Base-by-base conservation (phyloP, 1,284 basidiomycete genomes). In the Kwoniella shivajii region DNA sequence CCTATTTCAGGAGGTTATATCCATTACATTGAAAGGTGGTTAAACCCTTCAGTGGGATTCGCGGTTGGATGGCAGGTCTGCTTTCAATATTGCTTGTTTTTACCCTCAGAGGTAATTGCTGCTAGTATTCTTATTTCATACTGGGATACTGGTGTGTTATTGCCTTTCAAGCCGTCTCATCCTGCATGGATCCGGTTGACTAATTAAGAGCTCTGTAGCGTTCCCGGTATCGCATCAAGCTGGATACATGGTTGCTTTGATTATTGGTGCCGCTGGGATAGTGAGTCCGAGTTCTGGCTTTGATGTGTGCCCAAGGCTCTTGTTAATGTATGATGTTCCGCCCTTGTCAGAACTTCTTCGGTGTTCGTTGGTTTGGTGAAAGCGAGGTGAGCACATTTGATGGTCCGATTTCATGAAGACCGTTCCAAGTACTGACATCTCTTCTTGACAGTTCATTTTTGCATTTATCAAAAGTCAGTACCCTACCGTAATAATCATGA, bases 61-160 rank as follows among this genome's bases (percentile, higher is more conserved):
- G 69, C 69, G 20, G 55, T 68, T 24, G 68, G 69, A 4, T 71
- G 64, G 61, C 66, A 69, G 42, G 66, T 70, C 38, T 68, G 74
- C 44, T 77, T 75, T 61, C 81, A 83, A 43, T 83, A 84, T 65
- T 79, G 56, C 36, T 84, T 87, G 54, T 82, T 85, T 14, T 80
- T 85, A 13, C 87, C 89, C 7, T 84, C 86, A 30, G 90, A 93
- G 75, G 81, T 92, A 54, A 85, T 85, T 1, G 89, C 90, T 1
- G 86, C 88, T 6, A 82, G 84, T 31, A 84, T 91, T 51, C 76
- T 93, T 41, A 79, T 91, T 58, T 82, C 84, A 1, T 92, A 86
- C 78, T 92, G 90, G 90, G 88, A 90, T 72, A 47, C 66, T 10
- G 34, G 62, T 54, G 47, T 13, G 38, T 22, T 22, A 41, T 33